A percentile compares a stretch with the other conserved stretches of the same genome.
Evolutionary conservation across 2,329 filamentous ascomycete genomes (phyloP).

Genomic region (Lecanosticta acicola): DNA sequence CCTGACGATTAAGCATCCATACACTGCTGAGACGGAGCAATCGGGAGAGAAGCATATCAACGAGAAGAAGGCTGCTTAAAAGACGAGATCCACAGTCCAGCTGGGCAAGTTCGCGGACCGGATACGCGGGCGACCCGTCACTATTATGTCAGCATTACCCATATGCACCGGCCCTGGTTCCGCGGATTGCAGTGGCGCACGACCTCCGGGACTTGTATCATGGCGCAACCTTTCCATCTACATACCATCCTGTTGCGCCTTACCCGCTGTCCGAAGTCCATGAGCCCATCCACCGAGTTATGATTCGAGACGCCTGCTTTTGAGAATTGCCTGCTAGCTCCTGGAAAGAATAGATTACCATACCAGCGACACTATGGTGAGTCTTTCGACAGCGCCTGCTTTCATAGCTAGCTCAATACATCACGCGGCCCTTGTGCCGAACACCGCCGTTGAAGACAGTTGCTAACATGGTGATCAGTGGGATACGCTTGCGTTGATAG

Average conservation of each 20-base stretch:
- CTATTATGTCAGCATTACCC: not conserved
- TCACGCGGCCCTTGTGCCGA: too few relatives aligned
- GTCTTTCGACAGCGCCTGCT: not conserved
- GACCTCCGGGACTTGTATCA: not conserved
- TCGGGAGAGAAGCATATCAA: conserved; percentile 18
- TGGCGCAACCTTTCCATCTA: too few relatives aligned
- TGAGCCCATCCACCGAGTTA: too few relatives aligned
- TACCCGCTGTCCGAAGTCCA: too few relatives aligned
- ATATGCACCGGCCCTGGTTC: not conserved
- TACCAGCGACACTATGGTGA: conserved; percentile 1
- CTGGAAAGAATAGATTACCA: conserved; percentile 1
- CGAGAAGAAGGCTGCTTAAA: conserved; percentile 17
- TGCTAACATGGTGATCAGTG: conserved; percentile 6
- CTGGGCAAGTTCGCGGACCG: conserved; percentile 1
- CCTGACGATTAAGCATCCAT: conserved; percentile 86
- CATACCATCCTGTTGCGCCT: too few relatives aligned
- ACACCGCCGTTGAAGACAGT: too few relatives aligned
- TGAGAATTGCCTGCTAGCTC: not conserved
- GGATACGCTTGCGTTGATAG: conserved; percentile 19
- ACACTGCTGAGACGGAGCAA: conserved; percentile 26
- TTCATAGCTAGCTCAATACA: too few relatives aligned
- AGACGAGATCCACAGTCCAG: not conserved
- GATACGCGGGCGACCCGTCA: conserved; percentile 1
- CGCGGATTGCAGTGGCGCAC: too few relatives aligned
- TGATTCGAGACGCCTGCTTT: not conserved